A percentile compares a stretch with the other conserved stretches of the same genome.
These are phyloP conservation scores for Neopestalotiopsis sp. DNA, from an alignment of 2,329 filamentous ascomycete genomes.

Conservation along the genomic window DNA sequence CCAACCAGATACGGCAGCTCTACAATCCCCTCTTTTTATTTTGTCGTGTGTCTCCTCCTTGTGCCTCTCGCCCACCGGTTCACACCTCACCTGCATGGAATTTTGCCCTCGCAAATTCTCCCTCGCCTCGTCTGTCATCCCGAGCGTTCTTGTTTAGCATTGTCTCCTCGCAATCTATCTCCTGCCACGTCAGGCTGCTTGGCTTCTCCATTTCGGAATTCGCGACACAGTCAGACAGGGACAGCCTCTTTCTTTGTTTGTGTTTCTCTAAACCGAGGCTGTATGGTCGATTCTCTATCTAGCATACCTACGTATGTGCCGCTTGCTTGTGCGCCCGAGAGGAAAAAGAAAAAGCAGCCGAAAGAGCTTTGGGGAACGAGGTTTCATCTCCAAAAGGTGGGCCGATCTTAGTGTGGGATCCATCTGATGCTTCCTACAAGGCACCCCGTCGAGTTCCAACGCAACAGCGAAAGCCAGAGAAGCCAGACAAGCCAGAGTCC, in stretches of 20 bases:
- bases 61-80: neutral
- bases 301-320: neutral
- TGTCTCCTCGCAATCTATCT: conserved; percentile 12
- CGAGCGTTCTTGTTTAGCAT: neutral
- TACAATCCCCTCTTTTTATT: conserved; percentile 6
- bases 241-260: neutral
- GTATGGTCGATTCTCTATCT: neutral
- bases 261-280: neutral
- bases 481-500: too few species aligned
- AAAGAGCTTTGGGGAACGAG: neutral
- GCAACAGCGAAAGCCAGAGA: neutral
- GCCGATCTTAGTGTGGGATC: neutral
- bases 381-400: neutral
- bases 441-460: neutral
- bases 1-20: conserved; percentile 19
- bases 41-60: neutral
- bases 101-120: conserved; percentile 1
- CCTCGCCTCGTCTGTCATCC: conserved; percentile 15
- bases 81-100: neutral
- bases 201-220: conserved; percentile 3
- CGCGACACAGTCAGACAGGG: conserved; percentile 5
- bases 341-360: neutral
- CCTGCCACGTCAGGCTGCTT: conserved; percentile 14
- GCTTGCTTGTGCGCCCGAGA: neutral
- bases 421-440: neutral